Evolutionary conservation across 495 filamentous ascomycete species (phyloP).

Genomic region (Penicillium salamii): DNA sequence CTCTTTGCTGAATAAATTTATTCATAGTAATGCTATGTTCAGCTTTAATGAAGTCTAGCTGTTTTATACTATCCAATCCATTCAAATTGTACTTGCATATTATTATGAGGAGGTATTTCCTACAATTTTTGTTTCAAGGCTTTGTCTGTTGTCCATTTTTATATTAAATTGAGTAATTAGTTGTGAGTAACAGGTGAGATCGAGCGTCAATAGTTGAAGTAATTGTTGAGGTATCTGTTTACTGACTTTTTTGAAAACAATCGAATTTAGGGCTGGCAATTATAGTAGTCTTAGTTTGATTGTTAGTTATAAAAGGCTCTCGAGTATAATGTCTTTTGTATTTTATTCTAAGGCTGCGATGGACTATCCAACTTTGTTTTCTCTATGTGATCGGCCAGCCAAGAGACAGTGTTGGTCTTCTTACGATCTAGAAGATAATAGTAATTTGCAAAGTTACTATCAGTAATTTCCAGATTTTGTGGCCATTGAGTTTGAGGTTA

Average conservation of each 20-base stretch:
- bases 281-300: not conserved
- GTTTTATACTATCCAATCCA: not conserved
- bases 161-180: constrained; percentile 2
- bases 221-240: not conserved
- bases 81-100: not conserved
- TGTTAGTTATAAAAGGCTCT: constrained; percentile 1
- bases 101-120: not conserved
- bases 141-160: not conserved
- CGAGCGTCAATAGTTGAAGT: constrained; percentile 1
- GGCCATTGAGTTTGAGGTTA: not conserved
- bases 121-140: not conserved
- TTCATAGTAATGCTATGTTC: not conserved
- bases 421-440: not conserved
- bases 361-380: not conserved
- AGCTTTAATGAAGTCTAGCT: not conserved
- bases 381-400: not conserved
- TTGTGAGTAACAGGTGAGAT: not conserved
- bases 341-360: not conserved
- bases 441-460: not conserved
- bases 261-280: not conserved
- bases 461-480: not conserved
- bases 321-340: not conserved
- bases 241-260: constrained; percentile 1
- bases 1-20: not conserved
- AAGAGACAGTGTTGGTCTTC: constrained; percentile 1